Evolutionary conservation across 768 basidiomycete species (phyloP).

Genomic region (Lactifluus subvellereus): DNA sequence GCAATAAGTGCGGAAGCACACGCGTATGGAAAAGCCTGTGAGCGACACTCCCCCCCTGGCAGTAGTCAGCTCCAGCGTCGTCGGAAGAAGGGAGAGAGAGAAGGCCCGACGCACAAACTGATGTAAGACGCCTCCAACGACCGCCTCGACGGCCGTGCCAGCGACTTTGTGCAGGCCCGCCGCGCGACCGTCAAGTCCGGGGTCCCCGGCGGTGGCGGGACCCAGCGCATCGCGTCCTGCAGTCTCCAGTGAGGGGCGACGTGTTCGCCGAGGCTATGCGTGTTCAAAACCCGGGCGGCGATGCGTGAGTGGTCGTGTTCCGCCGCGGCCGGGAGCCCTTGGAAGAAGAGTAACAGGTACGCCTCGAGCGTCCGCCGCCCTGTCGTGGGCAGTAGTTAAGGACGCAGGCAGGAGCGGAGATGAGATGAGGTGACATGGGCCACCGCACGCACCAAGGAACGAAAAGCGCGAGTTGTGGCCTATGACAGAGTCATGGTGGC

Average conservation of each 20-base stretch:
- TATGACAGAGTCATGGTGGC: constrained; percentile 55
- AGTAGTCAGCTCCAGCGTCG: not conserved
- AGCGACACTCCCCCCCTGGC: constrained; percentile 36
- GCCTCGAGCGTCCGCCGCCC: constrained; percentile 74
- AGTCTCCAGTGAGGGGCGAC: constrained; percentile 73
- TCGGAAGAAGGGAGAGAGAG: not conserved
- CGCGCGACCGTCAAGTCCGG: constrained; percentile 33
- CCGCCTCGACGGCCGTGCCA: constrained; percentile 69
- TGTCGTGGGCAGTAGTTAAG: constrained; percentile 28
- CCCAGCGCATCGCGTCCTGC: constrained; percentile 68
- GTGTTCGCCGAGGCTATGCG: constrained; percentile 66
- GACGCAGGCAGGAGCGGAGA: not conserved
- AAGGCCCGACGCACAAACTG: constrained; percentile 62
- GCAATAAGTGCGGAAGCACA: constrained; percentile 35
- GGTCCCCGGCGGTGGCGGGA: constrained; percentile 27
- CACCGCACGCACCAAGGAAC: constrained; percentile 66
- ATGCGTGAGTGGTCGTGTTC: constrained; percentile 56
- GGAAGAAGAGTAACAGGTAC: constrained; percentile 68
- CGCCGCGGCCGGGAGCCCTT: constrained; percentile 42
- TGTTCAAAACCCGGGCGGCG: constrained; percentile 52
- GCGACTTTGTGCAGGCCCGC: constrained; percentile 74
- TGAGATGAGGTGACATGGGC: no score
- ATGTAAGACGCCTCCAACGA: constrained; percentile 70
- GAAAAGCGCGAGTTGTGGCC: constrained; percentile 70
- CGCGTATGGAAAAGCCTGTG: constrained; percentile 41